Evolutionary conservation across 176 grass and related monocot species (phyloP), one percentile per base, ranked within the genome.

Genomic region (Cenchrus fungigraminus): DNA sequence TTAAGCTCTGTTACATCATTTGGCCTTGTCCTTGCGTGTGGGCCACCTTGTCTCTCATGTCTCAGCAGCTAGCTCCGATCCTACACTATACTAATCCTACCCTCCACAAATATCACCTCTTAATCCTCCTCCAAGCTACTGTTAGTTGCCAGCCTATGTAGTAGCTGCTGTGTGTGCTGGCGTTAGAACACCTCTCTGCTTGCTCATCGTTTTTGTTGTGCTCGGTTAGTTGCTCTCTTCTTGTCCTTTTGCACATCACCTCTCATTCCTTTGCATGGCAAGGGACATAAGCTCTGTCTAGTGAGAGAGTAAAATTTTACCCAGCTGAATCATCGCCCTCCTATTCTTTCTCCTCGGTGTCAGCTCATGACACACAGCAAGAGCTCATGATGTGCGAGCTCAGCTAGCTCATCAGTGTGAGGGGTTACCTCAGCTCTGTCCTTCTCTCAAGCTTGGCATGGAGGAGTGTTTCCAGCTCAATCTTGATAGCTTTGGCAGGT

Each of bases 401-500:
- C 43, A 55, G 80, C 13, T 62, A 34, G 79, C 65, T 61, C 43
- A 57, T 59, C 42, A 65, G 6, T 42, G 14, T 50, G 20, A 78
- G 49, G 68, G 56, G 64, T 82, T 77, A 20, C 0, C 65, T 50
- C 22, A 5, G 0, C 50, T 66, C 52, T 12, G 1, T 62, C 14
- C 57, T 86, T 4, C 40, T 83, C 66, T 57, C 5, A 43, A 34
- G 25, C 37, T 82, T 42, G 19, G 4, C 31, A 73, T 54, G 55
- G 10, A 60, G 54, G 55, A 19, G 14, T 58, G 5, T 20, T 87
- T 68, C 54, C 19, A 78, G 47, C 58, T 79, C 45, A 9, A 11
- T 8, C 37, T 72, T 55, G 19, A 20, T 50, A 31, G 68, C 20
- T 62, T n/a, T 73, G n/a, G 60, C 73, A 89, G 87, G 82, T 78